A percentile compares a stretch with the other conserved stretches of the same genome.
Conservation (phyloP, 2,329 filamentous ascomycete species). For the Aaosphaeria arxii region DNA sequence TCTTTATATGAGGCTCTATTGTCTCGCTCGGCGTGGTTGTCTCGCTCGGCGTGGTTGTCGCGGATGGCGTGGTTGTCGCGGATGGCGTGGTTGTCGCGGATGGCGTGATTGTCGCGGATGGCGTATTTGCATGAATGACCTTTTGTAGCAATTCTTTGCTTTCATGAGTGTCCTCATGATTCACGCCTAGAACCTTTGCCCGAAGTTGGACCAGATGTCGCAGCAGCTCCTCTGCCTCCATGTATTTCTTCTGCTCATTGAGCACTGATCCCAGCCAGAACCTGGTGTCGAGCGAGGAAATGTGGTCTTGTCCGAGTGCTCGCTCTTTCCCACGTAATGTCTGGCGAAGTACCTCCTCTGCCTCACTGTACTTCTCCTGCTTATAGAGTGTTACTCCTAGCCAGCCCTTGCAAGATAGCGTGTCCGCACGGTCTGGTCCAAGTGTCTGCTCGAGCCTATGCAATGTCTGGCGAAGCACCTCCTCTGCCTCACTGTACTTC, state of each 20-base stretch:
- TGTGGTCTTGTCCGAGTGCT: constrained; percentile 1
- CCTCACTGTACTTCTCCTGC: not conserved
- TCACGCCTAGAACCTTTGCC: not conserved
- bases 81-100: too few species aligned
- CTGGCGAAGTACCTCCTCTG: not conserved
- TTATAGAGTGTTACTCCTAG: not conserved
- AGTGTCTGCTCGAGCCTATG: not conserved
- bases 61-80: not conserved
- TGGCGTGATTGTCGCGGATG: not conserved
- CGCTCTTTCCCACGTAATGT: not conserved
- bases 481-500: constrained; percentile 4
- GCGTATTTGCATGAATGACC: not conserved
- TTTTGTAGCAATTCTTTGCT: not conserved
- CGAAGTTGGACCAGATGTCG: not conserved
- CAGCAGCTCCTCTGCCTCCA: not conserved
- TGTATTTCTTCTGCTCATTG: not conserved
- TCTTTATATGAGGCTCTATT: not conserved
- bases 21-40: not conserved
- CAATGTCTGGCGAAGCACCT: not conserved
- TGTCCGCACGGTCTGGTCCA: constrained; percentile 1
- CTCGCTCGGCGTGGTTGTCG: not conserved
- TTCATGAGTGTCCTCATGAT: not conserved
- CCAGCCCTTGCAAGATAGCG: constrained; percentile 1
- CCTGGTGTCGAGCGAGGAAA: constrained; percentile 1
- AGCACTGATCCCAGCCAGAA: not conserved